These are phyloP conservation scores for Aureobasidium sp. DNA, from an alignment of 2,329 filamentous ascomycete genomes.

Conservation along the genomic window DNA sequence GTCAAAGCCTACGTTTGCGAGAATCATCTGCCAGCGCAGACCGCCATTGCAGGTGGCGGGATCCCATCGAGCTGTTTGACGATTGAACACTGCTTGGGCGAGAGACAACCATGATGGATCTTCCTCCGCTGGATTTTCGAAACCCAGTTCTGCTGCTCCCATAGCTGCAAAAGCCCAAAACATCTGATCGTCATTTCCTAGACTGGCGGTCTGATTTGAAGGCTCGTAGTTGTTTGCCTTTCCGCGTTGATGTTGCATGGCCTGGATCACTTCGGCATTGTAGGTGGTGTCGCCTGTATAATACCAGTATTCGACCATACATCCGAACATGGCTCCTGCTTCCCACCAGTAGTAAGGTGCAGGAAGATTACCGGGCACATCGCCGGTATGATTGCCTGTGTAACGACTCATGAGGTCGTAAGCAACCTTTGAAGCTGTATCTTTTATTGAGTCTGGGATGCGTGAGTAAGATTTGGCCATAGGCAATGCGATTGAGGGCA, in stretches of 20 bases:
- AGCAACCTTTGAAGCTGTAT: too few species aligned
- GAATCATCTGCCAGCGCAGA: slow-evolving; percentile 86
- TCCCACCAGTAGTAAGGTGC: slow-evolving; percentile 81
- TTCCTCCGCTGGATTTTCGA: slow-evolving; percentile 65
- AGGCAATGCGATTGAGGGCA: too few species aligned
- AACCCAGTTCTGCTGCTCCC: slow-evolving; percentile 80
- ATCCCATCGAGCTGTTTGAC: slow-evolving; percentile 78
- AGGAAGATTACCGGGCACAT: slow-evolving; percentile 43
- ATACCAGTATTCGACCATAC: slow-evolving; percentile 76
- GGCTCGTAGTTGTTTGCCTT: slow-evolving; percentile 67
- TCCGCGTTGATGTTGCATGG: slow-evolving; percentile 67
- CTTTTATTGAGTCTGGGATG: too few species aligned
- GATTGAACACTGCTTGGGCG: slow-evolving; percentile 83
- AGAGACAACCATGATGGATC: slow-evolving; percentile 73
- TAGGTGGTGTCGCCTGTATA: slow-evolving; percentile 71
- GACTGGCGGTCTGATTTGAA: slow-evolving; percentile 37
- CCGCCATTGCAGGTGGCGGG: slow-evolving; percentile 72
- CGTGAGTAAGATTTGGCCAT: too few species aligned
- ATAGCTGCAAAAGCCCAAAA: slow-evolving; percentile 80
- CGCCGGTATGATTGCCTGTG: slow-evolving; percentile 34
- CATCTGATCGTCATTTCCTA: slow-evolving; percentile 64
- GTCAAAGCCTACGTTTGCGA: slow-evolving; percentile 72
- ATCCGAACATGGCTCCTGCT: slow-evolving; percentile 68
- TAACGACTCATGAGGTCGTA: too few species aligned
- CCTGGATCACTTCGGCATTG: slow-evolving; percentile 65